A percentile compares a stretch with the other conserved stretches of the same genome.
phyloP scores from a whole-genome alignment of 2,329 filamentous ascomycete genomes.

The Bretziella fagacearum region DNA sequence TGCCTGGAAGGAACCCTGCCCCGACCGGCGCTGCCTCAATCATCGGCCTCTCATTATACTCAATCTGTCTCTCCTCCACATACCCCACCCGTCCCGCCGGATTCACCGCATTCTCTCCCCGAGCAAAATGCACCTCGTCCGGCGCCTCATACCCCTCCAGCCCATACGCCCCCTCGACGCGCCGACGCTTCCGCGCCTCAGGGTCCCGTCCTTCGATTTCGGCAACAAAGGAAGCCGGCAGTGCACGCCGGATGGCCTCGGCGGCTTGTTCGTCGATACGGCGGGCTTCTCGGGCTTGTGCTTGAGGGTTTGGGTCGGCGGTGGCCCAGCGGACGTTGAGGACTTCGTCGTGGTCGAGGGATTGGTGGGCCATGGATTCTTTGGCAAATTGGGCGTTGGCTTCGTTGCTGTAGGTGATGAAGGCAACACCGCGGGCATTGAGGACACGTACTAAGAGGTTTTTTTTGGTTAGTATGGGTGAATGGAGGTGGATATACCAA shows the following conservation, averaged over 20 bases:
- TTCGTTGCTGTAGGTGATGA: slow-evolving; percentile 87
- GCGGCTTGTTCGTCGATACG: slow-evolving; percentile 91
- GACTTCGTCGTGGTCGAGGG: slow-evolving; percentile 77
- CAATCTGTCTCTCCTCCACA: slow-evolving; percentile 34
- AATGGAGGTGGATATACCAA: not conserved
- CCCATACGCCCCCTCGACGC: slow-evolving; percentile 77
- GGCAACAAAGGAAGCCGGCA: slow-evolving; percentile 79
- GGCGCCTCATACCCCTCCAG: slow-evolving; percentile 84
- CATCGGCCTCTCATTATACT: slow-evolving; percentile 21
- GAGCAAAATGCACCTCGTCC: slow-evolving; percentile 82
- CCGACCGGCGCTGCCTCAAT: slow-evolving; percentile 18
- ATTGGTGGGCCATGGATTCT: slow-evolving; percentile 91
- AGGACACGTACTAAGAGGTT: slow-evolving; percentile 48
- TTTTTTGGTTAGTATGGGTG: not conserved
- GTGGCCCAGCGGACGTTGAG: slow-evolving; percentile 96
- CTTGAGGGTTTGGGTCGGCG: slow-evolving; percentile 85
- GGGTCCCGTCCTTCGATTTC: slow-evolving; percentile 87
- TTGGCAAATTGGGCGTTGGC: slow-evolving; percentile 81
- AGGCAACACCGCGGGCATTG: slow-evolving; percentile 77
- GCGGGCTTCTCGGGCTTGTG: slow-evolving; percentile 77
- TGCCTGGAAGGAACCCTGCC: slow-evolving; percentile 64
- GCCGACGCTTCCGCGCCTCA: slow-evolving; percentile 71
- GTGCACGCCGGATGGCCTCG: slow-evolving; percentile 71
- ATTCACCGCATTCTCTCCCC: slow-evolving; percentile 52
- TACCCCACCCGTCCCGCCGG: slow-evolving; percentile 39